Evolutionary conservation across 331 rosid genomes (phyloP), one percentile per base, ranked within the genome.

Genomic region (Quercus phellos): DNA sequence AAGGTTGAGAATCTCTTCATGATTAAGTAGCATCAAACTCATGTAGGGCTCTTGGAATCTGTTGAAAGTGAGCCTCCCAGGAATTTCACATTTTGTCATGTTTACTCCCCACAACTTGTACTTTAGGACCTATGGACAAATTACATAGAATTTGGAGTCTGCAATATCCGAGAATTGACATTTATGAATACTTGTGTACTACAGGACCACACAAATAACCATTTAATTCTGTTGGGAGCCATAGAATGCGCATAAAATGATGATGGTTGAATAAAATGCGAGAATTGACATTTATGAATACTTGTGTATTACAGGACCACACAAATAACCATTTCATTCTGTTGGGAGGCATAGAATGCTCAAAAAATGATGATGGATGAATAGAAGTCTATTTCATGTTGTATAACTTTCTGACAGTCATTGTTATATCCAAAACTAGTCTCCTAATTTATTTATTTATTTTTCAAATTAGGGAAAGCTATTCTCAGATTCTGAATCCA

Each of bases 401-500:
- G 43, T 59, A 66, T 26, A 51, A 58, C 38, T 79, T 46, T 27
- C 58, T 74, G 76, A 68, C 34, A 69, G 60, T 79, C 53, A 32
- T 27, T 69, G 30, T 30, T 59, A 69, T 68, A 51, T 51, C 6
- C 68, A 59, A 56, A 59, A 63, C 68, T 59, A 34, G 22, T 78
- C 75, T 59, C 56, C 78, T 74, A 73, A 81, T 76, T 70, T 84
- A 75, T 32, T 78, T 51, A 73, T 79, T 72, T 68, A 5, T 51
- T 26, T 76, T 67, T 72, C 81, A 88, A 68, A 79, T 70, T 84
- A 95, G 99, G 98, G 84, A 72, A 95, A 87, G 91, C 88, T 95
- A 72, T 95, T 93, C 84, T 91, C 98, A 56, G 99, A 94, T 83
- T 86, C 90, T 55, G 98, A 94, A 85, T 92, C 97, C 76, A 87